Percentiles rank a stretch among this genome's conserved stretches.
phyloP scores from a whole-genome alignment of 2,329 filamentous ascomycete genomes.

The Penicillium sumatraense region DNA sequence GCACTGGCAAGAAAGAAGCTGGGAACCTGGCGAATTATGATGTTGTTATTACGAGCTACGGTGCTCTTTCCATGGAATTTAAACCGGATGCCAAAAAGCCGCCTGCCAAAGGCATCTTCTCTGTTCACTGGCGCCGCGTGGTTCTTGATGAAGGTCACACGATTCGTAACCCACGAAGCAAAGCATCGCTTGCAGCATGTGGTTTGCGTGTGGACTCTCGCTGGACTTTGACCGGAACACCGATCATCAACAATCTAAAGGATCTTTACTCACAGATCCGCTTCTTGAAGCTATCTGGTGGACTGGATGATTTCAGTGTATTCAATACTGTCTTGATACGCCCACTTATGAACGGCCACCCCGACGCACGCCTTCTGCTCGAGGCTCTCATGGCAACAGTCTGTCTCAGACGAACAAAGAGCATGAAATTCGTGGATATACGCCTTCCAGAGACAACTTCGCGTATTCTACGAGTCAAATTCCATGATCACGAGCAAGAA shows the following conservation, averaged over 20 bases:
- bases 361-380: conserved; percentile 65
- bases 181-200: conserved; percentile 70
- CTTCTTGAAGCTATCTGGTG: conserved; percentile 76
- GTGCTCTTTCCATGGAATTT: conserved; percentile 71
- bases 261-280: conserved; percentile 81
- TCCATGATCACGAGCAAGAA: conserved; percentile 72
- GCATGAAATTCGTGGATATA: conserved; percentile 86
- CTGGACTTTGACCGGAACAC: conserved; percentile 81
- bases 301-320: conserved; percentile 71
- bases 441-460: conserved; percentile 77
- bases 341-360: conserved; percentile 64
- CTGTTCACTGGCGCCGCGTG: conserved; percentile 74
- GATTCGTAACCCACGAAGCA: conserved; percentile 77
- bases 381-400: conserved; percentile 80
- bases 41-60: conserved; percentile 84
- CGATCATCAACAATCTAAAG: conserved; percentile 80
- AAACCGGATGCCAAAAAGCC: conserved; percentile 53
- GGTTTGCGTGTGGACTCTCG: conserved; percentile 70
- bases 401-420: conserved; percentile 80
- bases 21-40: conserved; percentile 68
- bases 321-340: conserved; percentile 75
- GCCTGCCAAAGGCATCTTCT: conserved; percentile 60
- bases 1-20: conserved; percentile 61
- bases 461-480: conserved; percentile 75
- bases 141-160: conserved; percentile 84